A percentile compares a stretch with the other conserved stretches of the same genome.
These are phyloP conservation scores for Trametopsis cervina DNA, from an alignment of 768 basidiomycete genomes.

Conservation along the genomic window DNA sequence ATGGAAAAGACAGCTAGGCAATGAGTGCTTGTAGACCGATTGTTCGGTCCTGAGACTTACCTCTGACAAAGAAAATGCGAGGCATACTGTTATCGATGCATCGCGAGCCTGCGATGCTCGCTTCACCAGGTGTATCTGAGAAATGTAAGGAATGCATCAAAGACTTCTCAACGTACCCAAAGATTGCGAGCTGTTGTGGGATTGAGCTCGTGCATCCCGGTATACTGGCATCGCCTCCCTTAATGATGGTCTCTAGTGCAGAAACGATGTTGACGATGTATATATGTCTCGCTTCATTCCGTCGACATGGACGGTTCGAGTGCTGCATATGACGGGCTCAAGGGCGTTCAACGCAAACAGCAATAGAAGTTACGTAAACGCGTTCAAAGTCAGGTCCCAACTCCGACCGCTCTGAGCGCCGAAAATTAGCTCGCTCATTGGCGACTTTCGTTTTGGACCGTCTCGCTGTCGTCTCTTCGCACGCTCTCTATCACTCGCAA, in stretches of 20 bases:
- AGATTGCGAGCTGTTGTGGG: background rate
- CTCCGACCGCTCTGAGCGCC: constrained; percentile 2
- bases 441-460: constrained; percentile 7
- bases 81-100: too few species aligned
- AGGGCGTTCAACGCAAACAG: background rate
- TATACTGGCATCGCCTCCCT: background rate
- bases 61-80: too few species aligned
- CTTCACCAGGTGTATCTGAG: background rate
- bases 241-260: background rate
- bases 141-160: background rate
- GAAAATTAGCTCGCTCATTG: constrained; percentile 8
- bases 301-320: background rate
- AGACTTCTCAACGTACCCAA: background rate
- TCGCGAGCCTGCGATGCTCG: too few species aligned
- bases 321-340: background rate
- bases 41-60: too few species aligned
- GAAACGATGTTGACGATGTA: background rate
- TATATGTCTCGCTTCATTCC: background rate
- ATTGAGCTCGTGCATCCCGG: too few species aligned
- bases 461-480: background rate
- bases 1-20: too few species aligned
- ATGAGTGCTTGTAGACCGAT: too few species aligned
- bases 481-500: background rate
- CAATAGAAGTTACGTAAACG: background rate
- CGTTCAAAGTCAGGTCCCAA: constrained; percentile 9